Base-by-base conservation (phyloP, 2,329 filamentous ascomycete species). In the Cladobotryum mycophilum region DNA sequence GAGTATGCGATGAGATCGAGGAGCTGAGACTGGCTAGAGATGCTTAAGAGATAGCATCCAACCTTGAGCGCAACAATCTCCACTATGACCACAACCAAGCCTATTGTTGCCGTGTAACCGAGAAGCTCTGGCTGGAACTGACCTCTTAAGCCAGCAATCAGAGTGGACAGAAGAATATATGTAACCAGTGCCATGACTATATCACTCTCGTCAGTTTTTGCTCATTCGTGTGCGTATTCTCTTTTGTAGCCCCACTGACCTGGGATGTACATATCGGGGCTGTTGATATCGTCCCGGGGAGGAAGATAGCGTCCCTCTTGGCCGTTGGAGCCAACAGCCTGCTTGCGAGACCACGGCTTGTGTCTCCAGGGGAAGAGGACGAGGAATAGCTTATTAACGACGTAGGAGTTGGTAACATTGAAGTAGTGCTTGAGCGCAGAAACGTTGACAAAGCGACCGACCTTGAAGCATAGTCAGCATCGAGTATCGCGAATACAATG, bases 231-330 rank as follows among this genome's bases (percentile, higher is more conserved):
- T 18, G 15, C n/a, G 25, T 13, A 13, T 17, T 25, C 20, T 25
- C 11, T 13, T 22, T 37, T 40, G 20, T 14, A n/a, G 1, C 22
- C 17, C 22, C 17, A 15, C 70, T 35, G 60, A 77, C 73, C 70
- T 53, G 91, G 91, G 61, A 99, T 99, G 73, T 99, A 99, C 91
- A 99, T 97, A 71, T 99, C 93, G 14, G 95, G 93, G 58, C 89
- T 95, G 72, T 99, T 99, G 69, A 97, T 78, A 65, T 99, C 93
- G 68, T 99, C 92, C 57, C 93, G 81, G 2, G 93, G 93, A 5
- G 93, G 89, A 7, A 96, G 79, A 70, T 93, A 99, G 76, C 84
- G 85, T 42, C 82, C 82, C 56, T 86, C 84, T 60, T 85, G 81
- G 46, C 85, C 80, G 64, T 80, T 82, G 51, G 84, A 81, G 17